Base-by-base conservation (phyloP, 306 rosid species). In the Quercus alba region DNA sequence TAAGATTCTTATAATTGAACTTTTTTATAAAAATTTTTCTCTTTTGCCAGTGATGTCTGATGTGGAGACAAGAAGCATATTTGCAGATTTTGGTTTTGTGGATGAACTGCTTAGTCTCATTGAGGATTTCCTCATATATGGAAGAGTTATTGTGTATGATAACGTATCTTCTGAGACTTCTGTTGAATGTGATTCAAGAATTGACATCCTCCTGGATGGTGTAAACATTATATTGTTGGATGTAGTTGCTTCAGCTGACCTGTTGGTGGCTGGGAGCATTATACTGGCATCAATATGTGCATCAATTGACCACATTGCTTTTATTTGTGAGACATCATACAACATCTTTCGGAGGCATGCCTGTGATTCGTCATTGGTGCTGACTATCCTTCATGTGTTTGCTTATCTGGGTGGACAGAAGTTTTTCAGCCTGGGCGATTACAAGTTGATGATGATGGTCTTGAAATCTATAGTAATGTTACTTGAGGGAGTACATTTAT, bases 261-360 rank as follows among this genome's bases (percentile, higher is more conserved):
- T 89, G 76, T 81, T 92, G 86, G 82, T 90, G 64, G 93, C 94
- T 18, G 94, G 94, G 74, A 88, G 97, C 84, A 78, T 91, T 81
- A 81, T 94, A 46, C 78, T 90, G 63, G 91, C 97, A 66, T 90
- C 97, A 70, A 54, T 94, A 76, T 92, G 90, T 85, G 85, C 83
- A 79, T 90, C 91, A 30, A 62, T 85, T 44, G 82, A 82, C 75
- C 81, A 77, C 59, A 58, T 80, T 85, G 90, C 87, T 75, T 85
- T 88, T 81, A 75, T 91, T 52, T 88, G 88, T 51, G 93, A 90
- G 80, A 77, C 89, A 57, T 88, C 94, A 13, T 91, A 85, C 85
- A 88, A 79, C 74, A 85, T 91, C 73, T 84, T 92, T 77, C 73
- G 75, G 84, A 78, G 68, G 31, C 58, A 87, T 82, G 81, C 83